A percentile compares a stretch with the other conserved stretches of the same genome.
These are phyloP conservation scores for Amanita exitialis DNA, from an alignment of 768 basidiomycete species.

Conservation along the genomic window DNA sequence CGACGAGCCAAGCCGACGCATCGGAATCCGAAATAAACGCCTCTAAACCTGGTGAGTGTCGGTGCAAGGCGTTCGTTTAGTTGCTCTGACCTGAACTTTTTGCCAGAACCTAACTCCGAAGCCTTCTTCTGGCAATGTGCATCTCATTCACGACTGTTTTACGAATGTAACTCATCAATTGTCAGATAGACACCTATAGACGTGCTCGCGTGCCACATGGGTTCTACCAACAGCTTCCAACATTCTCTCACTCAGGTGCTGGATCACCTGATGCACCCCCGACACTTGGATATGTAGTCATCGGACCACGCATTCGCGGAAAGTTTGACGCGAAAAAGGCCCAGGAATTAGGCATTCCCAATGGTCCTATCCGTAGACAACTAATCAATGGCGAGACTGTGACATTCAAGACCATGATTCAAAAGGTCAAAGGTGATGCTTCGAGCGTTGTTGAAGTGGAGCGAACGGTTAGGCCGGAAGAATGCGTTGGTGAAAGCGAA, in stretches of 20 bases:
- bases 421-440: slow-evolving; percentile 23
- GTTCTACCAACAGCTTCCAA: slow-evolving; percentile 28
- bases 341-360: slow-evolving; percentile 47
- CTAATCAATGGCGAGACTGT: slow-evolving; percentile 61
- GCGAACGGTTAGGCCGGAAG: slow-evolving; percentile 43
- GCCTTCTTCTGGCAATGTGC: slow-evolving; percentile 3
- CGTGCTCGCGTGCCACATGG: slow-evolving; percentile 18
- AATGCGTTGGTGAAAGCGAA: slow-evolving; percentile 46
- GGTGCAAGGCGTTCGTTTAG: neutral
- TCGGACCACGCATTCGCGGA: slow-evolving; percentile 44
- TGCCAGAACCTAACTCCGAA: neutral
- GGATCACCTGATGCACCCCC: slow-evolving; percentile 15
- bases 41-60: neutral
- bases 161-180: neutral
- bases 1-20: neutral
- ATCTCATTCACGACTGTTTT: neutral
- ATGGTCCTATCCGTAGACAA: slow-evolving; percentile 44
- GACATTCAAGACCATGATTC: slow-evolving; percentile 40
- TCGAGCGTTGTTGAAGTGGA: neutral
- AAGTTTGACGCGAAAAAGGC: slow-evolving; percentile 72
- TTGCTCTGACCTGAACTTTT: neutral
- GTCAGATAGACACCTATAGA: slow-evolving; percentile 20
- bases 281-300: slow-evolving; percentile 38
- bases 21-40: neutral
- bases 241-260: slow-evolving; percentile 14